Evolutionary conservation across 495 filamentous ascomycete species (phyloP).

Genomic region (Pseudevernia furfuracea): DNA sequence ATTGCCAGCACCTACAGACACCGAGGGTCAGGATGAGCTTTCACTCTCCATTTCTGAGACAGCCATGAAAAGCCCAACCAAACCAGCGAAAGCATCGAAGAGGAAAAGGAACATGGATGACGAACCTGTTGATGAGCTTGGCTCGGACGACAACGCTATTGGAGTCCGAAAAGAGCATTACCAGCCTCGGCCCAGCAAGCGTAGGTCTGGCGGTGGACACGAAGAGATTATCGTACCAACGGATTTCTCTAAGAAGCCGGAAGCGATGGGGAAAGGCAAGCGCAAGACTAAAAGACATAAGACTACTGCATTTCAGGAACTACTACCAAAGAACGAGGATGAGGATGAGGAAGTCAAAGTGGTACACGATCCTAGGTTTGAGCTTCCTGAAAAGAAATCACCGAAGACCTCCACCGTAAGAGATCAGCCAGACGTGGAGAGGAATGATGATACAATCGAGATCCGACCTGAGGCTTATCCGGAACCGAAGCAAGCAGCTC

Average conservation of each 20-base stretch:
- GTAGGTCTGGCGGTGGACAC: conserved; percentile 11
- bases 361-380: neutral
- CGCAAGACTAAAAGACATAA: conserved; percentile 19
- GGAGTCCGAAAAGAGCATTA: conserved; percentile 28
- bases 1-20: conserved; percentile 1
- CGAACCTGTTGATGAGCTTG: conserved; percentile 15
- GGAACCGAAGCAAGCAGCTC: conserved; percentile 19
- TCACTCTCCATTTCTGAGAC: conserved; percentile 3
- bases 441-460: neutral
- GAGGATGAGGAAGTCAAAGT: conserved; percentile 12
- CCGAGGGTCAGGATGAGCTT: conserved; percentile 12
- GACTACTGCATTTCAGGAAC: conserved; percentile 20
- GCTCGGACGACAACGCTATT: conserved; percentile 21
- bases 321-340: conserved; percentile 20
- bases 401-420: neutral
- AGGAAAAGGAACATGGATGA: neutral
- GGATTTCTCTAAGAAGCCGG: conserved; percentile 29
- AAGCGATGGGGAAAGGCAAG: conserved; percentile 21
- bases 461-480: conserved; percentile 13
- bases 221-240: conserved; percentile 20
- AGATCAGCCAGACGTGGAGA: neutral
- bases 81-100: conserved; percentile 5
- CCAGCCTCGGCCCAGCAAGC: conserved; percentile 28
- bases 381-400: neutral
- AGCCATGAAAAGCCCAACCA: conserved; percentile 1